Conservation (phyloP, 345 rosid species). For the Citrus glauca region DNA sequence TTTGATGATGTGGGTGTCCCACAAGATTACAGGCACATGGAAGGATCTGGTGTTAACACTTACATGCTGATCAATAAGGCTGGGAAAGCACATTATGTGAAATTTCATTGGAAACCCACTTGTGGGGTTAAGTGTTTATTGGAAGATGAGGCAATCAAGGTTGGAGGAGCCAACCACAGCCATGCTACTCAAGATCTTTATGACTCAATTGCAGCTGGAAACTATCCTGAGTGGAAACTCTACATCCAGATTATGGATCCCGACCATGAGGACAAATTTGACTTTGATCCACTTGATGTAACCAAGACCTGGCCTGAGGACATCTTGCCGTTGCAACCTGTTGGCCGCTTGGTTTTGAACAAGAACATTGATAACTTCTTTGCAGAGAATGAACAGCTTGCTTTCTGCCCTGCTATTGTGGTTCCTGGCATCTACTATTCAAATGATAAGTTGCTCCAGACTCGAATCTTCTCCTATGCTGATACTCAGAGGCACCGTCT, state of each 20-base stretch:
- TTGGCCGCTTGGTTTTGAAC: constrained; percentile 95
- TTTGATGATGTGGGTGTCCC: constrained; percentile 93
- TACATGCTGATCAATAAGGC: constrained; percentile 80
- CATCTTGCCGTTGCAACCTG: constrained; percentile 89
- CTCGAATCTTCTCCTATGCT: constrained; percentile 75
- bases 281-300: constrained; percentile 95
- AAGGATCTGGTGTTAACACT: constrained; percentile 87
- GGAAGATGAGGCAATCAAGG: constrained; percentile 85
- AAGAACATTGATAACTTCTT: constrained; percentile 96
- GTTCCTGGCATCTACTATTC: constrained; percentile 93
- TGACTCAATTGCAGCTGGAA: constrained; percentile 90
- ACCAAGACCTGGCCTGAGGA: constrained; percentile 99
- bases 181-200: constrained; percentile 95
- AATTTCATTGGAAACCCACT: constrained; percentile 97
- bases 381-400: constrained; percentile 90
- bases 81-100: constrained; percentile 80
- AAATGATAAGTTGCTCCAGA: constrained; percentile 87
- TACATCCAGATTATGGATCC: constrained; percentile 86
- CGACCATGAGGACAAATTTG: constrained; percentile 66
- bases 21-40: constrained; percentile 96
- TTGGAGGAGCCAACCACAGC: constrained; percentile 96
- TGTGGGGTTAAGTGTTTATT: constrained; percentile 77
- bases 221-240: constrained; percentile 91
- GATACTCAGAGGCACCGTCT: constrained; percentile 99
- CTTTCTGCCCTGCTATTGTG: constrained; percentile 86